A percentile compares a stretch with the other conserved stretches of the same genome.
Evolutionary conservation across 495 filamentous ascomycete species (phyloP).

Genomic region (Sabuloglossum arenarium): DNA sequence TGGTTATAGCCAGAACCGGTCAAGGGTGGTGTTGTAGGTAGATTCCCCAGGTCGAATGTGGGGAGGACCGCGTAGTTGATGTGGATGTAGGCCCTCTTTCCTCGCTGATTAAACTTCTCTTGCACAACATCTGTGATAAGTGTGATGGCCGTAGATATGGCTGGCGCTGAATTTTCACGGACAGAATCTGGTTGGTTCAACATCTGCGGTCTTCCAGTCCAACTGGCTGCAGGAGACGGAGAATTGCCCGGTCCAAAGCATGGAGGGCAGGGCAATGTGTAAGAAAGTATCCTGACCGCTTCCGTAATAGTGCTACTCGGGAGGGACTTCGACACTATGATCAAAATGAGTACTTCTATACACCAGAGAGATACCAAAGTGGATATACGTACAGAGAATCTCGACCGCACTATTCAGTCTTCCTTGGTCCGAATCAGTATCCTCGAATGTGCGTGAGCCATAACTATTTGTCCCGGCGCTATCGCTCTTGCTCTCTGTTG

Average conservation of each 20-base stretch:
- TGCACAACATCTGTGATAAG: neutral
- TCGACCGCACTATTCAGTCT: neutral
- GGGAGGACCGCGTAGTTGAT: slow-evolving; percentile 1
- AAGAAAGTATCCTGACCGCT: slow-evolving; percentile 16
- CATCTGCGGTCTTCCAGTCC: slow-evolving; percentile 8
- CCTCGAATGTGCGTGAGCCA: neutral
- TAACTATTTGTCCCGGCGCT: neutral
- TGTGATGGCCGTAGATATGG: neutral
- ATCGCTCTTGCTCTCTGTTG: neutral
- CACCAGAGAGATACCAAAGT: neutral
- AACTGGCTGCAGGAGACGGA: slow-evolving; percentile 12
- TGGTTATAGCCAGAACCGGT: neutral
- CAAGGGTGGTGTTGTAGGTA: neutral
- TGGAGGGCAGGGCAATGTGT: slow-evolving; percentile 17
- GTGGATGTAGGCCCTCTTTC: neutral
- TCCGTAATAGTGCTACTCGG: slow-evolving; percentile 10
- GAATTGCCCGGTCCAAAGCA: slow-evolving; percentile 9
- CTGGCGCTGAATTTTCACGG: neutral
- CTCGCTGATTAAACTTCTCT: neutral
- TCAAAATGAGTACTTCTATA: neutral
- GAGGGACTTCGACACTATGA: slow-evolving; percentile 12
- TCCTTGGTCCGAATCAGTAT: neutral
- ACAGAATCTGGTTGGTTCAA: neutral
- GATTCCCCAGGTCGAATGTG: neutral
- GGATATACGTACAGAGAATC: neutral